Evolutionary conservation across 2,329 filamentous ascomycete species (phyloP).

Genomic region (Penicillium sp.): DNA sequence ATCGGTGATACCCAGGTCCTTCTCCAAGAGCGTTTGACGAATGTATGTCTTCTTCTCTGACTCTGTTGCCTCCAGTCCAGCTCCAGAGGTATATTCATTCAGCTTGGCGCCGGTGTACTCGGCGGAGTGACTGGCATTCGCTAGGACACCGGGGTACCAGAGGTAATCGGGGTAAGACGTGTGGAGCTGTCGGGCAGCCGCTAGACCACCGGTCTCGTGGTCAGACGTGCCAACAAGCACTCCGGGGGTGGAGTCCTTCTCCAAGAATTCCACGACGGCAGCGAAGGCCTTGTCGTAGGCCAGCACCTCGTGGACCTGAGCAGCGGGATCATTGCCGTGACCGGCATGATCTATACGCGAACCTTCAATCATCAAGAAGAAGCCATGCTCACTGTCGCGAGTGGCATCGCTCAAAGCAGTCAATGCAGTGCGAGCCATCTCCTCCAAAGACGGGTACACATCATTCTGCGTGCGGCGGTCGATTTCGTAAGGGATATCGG

Average conservation of each 20-base stretch:
- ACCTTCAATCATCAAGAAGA: constrained; percentile 98
- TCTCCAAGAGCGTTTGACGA: constrained; percentile 63
- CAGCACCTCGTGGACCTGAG: constrained; percentile 88
- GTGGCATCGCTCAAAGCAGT: constrained; percentile 79
- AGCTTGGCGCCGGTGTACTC: constrained; percentile 69
- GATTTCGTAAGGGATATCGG: constrained; percentile 89
- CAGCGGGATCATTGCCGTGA: constrained; percentile 78
- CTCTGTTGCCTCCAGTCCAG: constrained; percentile 37
- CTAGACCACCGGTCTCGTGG: constrained; percentile 91
- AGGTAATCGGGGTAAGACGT: constrained; percentile 55
- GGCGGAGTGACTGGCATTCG: constrained; percentile 73
- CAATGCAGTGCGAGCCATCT: constrained; percentile 85
- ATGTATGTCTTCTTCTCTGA: constrained; percentile 63
- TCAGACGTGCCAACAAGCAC: constrained; percentile 89
- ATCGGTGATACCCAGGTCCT: constrained; percentile 76
- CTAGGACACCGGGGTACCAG: constrained; percentile 82
- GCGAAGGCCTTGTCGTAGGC: constrained; percentile 88
- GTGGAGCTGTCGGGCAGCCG: constrained; percentile 72
- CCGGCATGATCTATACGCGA: constrained; percentile 95
- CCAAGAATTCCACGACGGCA: constrained; percentile 80
- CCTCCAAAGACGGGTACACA: constrained; percentile 81
- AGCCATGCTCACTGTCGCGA: constrained; percentile 80
- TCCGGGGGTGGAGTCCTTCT: constrained; percentile 67
- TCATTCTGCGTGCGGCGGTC: constrained; percentile 79
- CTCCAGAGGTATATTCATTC: constrained; percentile 55